Evolutionary conservation across 1,284 basidiomycete species (phyloP).

Genomic region (Ustilago loliicola): DNA sequence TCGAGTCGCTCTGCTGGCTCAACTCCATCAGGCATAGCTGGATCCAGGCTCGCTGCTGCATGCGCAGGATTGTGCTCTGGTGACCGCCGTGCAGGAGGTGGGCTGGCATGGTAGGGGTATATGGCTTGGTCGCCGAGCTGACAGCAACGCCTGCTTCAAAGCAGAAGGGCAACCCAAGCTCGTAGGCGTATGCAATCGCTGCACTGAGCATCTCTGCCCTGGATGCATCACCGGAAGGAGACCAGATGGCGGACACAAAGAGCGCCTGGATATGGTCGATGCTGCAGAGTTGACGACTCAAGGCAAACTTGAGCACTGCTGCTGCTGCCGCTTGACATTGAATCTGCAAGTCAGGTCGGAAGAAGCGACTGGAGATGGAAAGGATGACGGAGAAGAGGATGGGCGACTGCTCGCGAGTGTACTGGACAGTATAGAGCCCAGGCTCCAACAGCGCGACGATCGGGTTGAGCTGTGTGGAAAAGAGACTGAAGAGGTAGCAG

Average conservation of each 20-base stretch:
- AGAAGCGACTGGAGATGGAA: slow-evolving; percentile 88
- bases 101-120: slow-evolving; percentile 20
- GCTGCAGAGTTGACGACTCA: slow-evolving; percentile 80
- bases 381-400: slow-evolving; percentile 85
- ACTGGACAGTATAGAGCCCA: slow-evolving; percentile 71
- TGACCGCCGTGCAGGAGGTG: slow-evolving; percentile 18
- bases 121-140: slow-evolving; percentile 23
- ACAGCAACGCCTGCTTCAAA: slow-evolving; percentile 28
- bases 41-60: slow-evolving; percentile 50
- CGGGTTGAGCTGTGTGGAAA: slow-evolving; percentile 49
- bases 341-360: slow-evolving; percentile 78
- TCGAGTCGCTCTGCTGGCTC: slow-evolving; percentile 29
- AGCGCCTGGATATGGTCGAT: slow-evolving; percentile 87
- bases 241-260: slow-evolving; percentile 86
- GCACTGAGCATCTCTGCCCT: slow-evolving; percentile 65
- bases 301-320: slow-evolving; percentile 77
- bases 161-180: slow-evolving; percentile 63
- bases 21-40: slow-evolving; percentile 44
- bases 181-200: slow-evolving; percentile 67
- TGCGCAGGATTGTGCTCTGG: slow-evolving; percentile 18
- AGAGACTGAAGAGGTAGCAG: slow-evolving; percentile 41
- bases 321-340: slow-evolving; percentile 78
- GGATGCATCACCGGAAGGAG: slow-evolving; percentile 72
- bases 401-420: slow-evolving; percentile 80
- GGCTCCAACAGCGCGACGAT: slow-evolving; percentile 69